Base-by-base conservation (phyloP, 768 basidiomycete species). In the Suillus plorans region DNA sequence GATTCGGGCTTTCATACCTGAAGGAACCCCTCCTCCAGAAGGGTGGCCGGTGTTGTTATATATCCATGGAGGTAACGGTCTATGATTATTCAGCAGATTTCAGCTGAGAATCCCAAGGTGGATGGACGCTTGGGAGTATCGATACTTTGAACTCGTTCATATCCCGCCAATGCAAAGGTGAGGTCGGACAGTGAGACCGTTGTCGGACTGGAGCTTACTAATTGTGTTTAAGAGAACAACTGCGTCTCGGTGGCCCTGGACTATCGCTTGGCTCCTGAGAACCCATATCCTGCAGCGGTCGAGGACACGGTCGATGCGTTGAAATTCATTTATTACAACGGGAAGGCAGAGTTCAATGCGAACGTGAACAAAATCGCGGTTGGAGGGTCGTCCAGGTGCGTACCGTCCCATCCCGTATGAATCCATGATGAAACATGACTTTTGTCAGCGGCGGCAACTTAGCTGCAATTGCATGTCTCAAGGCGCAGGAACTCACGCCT, bases 41-140 rank as follows among this genome's bases (percentile, higher is more conserved):
- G 89, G 89, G 7, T 90, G 89, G 89, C 89, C 89, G 0, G 83
- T 87, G 1, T 83, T 91, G 62, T 81, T 91, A 22, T 91, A 82
- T 78, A 89, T 88, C 70, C 90, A 91, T 66, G 90, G 90, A 64
- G 90, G 89, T 85, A 60, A 39, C 81, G 62, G 14, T 22, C 58
- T 58, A 34, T 53, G 12, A 16, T 25, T 9, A 16, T 39, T n/a
- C 10, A 5, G 53, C 34, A 37, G 20, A 49, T n/a, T 14, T 37
- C 37, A n/a, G 22, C 47, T 63, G 62, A 65, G 36, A 58, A 25
- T 13, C 13, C 16, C 6, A 67, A 88, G 89, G 90, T 36, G 90
- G 90, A 41, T 91, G 90, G 90, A 89, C 89, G 0, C 79, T 90
- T 2, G 90, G 90, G 0, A 84, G 79, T 61, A 88, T 90, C 68